A percentile compares a stretch with the other conserved stretches of the same genome.
phyloP scores from a whole-genome alignment of 495 filamentous ascomycete species.

The Pyrenula massariospora region DNA sequence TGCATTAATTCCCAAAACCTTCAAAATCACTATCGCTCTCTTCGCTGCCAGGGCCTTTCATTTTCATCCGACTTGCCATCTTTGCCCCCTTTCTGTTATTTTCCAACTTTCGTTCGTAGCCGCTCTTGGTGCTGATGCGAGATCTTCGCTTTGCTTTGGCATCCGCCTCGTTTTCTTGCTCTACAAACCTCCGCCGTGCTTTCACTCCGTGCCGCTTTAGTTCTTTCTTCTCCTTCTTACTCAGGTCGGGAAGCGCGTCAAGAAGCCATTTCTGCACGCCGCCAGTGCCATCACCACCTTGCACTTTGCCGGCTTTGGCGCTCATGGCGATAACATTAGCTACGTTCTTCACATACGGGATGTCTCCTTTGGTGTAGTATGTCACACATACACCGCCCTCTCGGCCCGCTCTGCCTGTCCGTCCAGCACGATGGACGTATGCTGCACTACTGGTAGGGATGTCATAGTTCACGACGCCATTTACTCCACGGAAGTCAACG shows the following conservation, averaged over 20 bases:
- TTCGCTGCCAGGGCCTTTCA: slow-evolving; percentile 22
- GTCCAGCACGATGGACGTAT: slow-evolving; percentile 87
- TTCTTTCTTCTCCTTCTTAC: slow-evolving; percentile 69
- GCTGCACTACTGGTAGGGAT: slow-evolving; percentile 77
- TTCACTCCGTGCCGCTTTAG: slow-evolving; percentile 77
- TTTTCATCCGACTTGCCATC: slow-evolving; percentile 54
- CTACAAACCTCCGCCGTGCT: slow-evolving; percentile 38
- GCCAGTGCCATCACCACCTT: slow-evolving; percentile 18
- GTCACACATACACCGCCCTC: slow-evolving; percentile 87
- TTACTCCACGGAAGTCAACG: slow-evolving; percentile 82
- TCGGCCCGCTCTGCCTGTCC: slow-evolving; percentile 80
- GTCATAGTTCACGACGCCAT: slow-evolving; percentile 94
- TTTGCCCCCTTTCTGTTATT: slow-evolving; percentile 66
- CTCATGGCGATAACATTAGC: slow-evolving; percentile 83
- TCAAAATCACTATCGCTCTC: slow-evolving; percentile 20
- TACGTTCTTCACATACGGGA: slow-evolving; percentile 79
- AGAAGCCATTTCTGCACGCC: slow-evolving; percentile 78
- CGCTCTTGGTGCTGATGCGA: slow-evolving; percentile 85
- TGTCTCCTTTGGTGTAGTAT: slow-evolving; percentile 89
- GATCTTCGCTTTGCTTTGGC: slow-evolving; percentile 29
- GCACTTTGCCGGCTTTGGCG: slow-evolving; percentile 44
- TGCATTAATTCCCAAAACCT: background rate
- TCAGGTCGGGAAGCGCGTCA: slow-evolving; percentile 70
- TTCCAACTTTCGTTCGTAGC: slow-evolving; percentile 70
- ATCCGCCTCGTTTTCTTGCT: slow-evolving; percentile 26